Conservation (phyloP, 176 grass and related monocot genomes). For the Ensete ventricosum region DNA sequence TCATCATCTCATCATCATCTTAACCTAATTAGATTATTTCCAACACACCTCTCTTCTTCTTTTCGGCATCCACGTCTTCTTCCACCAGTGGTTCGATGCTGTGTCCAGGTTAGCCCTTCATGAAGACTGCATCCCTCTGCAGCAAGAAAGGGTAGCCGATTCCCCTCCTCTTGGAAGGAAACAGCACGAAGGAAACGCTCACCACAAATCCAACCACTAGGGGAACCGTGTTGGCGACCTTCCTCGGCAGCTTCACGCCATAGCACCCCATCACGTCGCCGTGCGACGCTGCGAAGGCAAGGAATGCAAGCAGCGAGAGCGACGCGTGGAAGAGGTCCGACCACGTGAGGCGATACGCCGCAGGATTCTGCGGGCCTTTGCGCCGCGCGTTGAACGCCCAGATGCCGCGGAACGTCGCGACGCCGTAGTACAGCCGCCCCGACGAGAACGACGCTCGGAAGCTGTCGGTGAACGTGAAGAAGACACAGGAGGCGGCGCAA, state of each 20-base stretch:
- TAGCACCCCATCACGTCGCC: slow-evolving; percentile 69
- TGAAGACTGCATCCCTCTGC: slow-evolving; percentile 46
- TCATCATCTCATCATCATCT: too few species aligned
- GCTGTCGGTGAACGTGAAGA: slow-evolving; percentile 94
- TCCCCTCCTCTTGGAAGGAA: slow-evolving; percentile 70
- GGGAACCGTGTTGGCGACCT: slow-evolving; percentile 59
- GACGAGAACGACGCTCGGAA: slow-evolving; percentile 44
- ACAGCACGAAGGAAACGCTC: slow-evolving; percentile 69
- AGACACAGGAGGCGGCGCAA: slow-evolving; percentile 66
- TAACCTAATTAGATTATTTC: too few species aligned
- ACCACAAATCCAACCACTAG: slow-evolving; percentile 70
- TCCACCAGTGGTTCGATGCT: too few species aligned
- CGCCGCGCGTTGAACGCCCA: slow-evolving; percentile 42
- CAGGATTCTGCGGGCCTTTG: slow-evolving; percentile 31
- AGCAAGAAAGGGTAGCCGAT: slow-evolving; percentile 84
- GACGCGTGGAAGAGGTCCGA: slow-evolving; percentile 60
- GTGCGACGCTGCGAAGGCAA: slow-evolving; percentile 64
- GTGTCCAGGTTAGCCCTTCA: slow-evolving; percentile 1
- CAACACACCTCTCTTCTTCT: too few species aligned
- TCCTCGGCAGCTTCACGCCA: slow-evolving; percentile 49
- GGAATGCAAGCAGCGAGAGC: slow-evolving; percentile 63
- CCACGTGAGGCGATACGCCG: slow-evolving; percentile 50
- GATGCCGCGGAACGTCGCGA: slow-evolving; percentile 48
- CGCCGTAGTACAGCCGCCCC: slow-evolving; percentile 53
- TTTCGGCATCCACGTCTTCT: too few species aligned